Evolutionary conservation across 192 early-diverging fungal species (phyloP).

Genomic region (Coemansia sp.): DNA sequence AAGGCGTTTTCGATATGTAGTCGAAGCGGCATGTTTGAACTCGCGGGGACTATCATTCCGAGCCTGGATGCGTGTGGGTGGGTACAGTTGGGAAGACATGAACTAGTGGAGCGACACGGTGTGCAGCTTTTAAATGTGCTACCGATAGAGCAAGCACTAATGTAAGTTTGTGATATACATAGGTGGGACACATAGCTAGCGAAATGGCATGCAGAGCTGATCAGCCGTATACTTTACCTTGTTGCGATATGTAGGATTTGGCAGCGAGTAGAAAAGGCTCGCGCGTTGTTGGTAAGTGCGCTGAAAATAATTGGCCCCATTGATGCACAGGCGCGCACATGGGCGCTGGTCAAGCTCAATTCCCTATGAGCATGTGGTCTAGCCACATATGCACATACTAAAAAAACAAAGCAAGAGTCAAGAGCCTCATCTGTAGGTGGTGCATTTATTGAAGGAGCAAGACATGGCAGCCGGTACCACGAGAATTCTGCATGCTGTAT

Average conservation of each 20-base stretch:
- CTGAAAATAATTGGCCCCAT: not conserved
- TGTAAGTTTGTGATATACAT: constrained; percentile 20
- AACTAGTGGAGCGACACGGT: constrained; percentile 15
- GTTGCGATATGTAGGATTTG: constrained; percentile 32
- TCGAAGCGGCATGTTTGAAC: constrained; percentile 6
- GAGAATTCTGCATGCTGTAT: constrained; percentile 19
- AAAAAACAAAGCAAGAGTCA: constrained; percentile 12
- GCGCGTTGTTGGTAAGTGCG: constrained; percentile 40
- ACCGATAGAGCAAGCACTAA: constrained; percentile 9
- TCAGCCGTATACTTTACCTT: not conserved
- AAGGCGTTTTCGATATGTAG: constrained; percentile 34
- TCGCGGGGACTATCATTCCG: constrained; percentile 17
- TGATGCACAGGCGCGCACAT: not conserved
- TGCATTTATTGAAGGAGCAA: constrained; percentile 32
- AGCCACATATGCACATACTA: constrained; percentile 3
- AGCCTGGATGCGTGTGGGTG: constrained; percentile 37
- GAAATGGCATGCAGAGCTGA: constrained; percentile 3
- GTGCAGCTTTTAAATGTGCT: constrained; percentile 16
- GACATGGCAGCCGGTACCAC: not conserved
- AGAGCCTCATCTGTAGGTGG: constrained; percentile 29
- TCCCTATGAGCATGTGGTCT: constrained; percentile 1
- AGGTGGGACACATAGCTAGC: not conserved
- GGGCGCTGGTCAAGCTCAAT: not conserved
- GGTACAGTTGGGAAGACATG: constrained; percentile 27
- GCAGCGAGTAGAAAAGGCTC: constrained; percentile 25